Evolutionary conservation across 2,329 filamentous ascomycete genomes (phyloP), one percentile per base, ranked within the genome.

Genomic region (Fusarium udum): DNA sequence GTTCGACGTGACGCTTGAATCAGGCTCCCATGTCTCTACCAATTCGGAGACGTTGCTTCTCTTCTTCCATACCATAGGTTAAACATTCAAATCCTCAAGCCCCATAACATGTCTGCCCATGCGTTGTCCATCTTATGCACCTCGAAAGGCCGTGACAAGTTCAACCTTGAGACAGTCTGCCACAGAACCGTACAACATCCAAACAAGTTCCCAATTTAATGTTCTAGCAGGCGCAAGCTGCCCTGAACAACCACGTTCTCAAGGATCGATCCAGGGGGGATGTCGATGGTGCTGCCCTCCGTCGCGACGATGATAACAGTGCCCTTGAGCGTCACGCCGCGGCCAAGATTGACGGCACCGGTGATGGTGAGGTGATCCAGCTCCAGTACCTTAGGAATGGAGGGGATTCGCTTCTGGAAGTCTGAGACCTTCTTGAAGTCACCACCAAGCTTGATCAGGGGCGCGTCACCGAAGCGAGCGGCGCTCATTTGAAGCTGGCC

Each of bases 391-490:
- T 94, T 95, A 80, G 94, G 94, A 79, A 97, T 97, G 74, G 92
- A 94, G 16, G 92, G 89, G 77, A 97, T 95, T 82, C 92, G 92
- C 85, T 94, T 92, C 87, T 95, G 92, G 89, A 97, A 97, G 87
- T 95, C 96, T 3, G 95, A 98, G 43, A 99, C 96, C 92, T 99
- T 99, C 93, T 99, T 99, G 91, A 99, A 99, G 89, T 99, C 96
- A 80, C 91, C 92, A 79, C 96, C 96, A 61, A 99, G 93, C 92
- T 99, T 99, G 90, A 99, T 99, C 78, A 99, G 90, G 64, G 96
- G 96, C 55, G 96, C 95, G 78, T 96, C 95, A 76, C 96, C 96
- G 84, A 99, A 98, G 77, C 96, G 94, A 87, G 92, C 95, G 77
- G 95, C 92, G 89, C 97, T 97, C 87, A 99, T 97, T 82, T 98